These are phyloP conservation scores for Hyaloscypha hepaticicola DNA, from an alignment of 495 filamentous ascomycete genomes.

Conservation along the genomic window DNA sequence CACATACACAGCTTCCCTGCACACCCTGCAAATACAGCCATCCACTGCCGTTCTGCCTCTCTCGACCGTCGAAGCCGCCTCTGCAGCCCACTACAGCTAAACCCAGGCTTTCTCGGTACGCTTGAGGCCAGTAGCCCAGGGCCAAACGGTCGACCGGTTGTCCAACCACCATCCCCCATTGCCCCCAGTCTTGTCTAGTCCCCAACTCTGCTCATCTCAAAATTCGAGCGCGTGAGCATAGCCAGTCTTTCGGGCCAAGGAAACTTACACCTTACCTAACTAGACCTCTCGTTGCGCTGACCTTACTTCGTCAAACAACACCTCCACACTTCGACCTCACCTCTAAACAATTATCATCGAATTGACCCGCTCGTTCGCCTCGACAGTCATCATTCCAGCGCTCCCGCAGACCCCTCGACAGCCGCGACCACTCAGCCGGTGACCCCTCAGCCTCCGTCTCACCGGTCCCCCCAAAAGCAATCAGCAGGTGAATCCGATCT, in stretches of 20 bases:
- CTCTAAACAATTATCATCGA: conserved; percentile 10
- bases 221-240: conserved; percentile 33
- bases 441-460: conserved; percentile 19
- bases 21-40: background rate
- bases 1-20: background rate
- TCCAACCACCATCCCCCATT: conserved; percentile 23
- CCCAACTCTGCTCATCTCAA: conserved; percentile 30
- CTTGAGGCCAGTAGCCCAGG: conserved; percentile 16
- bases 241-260: conserved; percentile 34
- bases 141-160: conserved; percentile 18
- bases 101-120: background rate
- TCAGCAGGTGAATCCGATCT: conserved; percentile 14
- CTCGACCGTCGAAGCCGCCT: background rate
- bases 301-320: conserved; percentile 27
- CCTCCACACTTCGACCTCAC: conserved; percentile 24
- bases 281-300: conserved; percentile 16
- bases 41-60: conserved; percentile 1
- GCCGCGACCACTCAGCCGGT: background rate
- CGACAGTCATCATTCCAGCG: conserved; percentile 11
- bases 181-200: conserved; percentile 25
- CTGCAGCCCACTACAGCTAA: background rate
- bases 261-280: conserved; percentile 27
- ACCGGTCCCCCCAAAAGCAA: conserved; percentile 24
- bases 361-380: conserved; percentile 5
- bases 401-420: conserved; percentile 17